Conservation (phyloP, 805 yeast genomes). For the Komagataella populi region DNA sequence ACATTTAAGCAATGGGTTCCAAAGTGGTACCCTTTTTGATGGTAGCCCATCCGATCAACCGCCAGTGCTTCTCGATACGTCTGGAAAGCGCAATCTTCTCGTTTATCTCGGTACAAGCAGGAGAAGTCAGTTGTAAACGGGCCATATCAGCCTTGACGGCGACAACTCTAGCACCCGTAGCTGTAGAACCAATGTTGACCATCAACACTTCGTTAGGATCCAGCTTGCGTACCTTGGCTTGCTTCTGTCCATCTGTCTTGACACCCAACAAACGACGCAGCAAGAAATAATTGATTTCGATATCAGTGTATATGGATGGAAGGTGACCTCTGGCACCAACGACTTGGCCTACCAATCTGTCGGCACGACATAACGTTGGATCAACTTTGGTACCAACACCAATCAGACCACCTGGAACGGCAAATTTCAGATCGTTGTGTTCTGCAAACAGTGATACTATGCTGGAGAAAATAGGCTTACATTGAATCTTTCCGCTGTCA, state of each 20-base stretch:
- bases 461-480: slow-evolving; percentile 90
- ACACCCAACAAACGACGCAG: slow-evolving; percentile 96
- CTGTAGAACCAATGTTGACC: slow-evolving; percentile 99
- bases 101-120: slow-evolving; percentile 96
- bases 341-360: slow-evolving; percentile 97
- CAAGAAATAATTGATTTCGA: slow-evolving; percentile 93
- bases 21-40: slow-evolving; percentile 86
- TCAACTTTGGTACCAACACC: slow-evolving; percentile 99
- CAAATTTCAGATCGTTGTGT: slow-evolving; percentile 93
- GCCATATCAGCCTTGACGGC: slow-evolving; percentile 99
- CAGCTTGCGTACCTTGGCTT: slow-evolving; percentile 91
- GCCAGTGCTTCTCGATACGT: slow-evolving; percentile 99
- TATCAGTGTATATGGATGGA: slow-evolving; percentile 93
- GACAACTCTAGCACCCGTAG: slow-evolving; percentile 97
- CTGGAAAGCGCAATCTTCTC: slow-evolving; percentile 98
- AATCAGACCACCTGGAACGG: slow-evolving; percentile 99
- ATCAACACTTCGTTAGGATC: slow-evolving; percentile 91
- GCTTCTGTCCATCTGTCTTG: slow-evolving; percentile 93
- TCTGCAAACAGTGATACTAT: slow-evolving; percentile 94
- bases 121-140: slow-evolving; percentile 88
- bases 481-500: slow-evolving; percentile 76
- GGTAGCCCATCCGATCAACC: slow-evolving; percentile 99
- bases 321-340: slow-evolving; percentile 95
- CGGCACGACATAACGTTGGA: slow-evolving; percentile 98
- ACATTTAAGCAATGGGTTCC: slow-evolving; percentile 48